Conservation (phyloP, 2,329 filamentous ascomycete genomes). For the Pyrenophora teres region DNA sequence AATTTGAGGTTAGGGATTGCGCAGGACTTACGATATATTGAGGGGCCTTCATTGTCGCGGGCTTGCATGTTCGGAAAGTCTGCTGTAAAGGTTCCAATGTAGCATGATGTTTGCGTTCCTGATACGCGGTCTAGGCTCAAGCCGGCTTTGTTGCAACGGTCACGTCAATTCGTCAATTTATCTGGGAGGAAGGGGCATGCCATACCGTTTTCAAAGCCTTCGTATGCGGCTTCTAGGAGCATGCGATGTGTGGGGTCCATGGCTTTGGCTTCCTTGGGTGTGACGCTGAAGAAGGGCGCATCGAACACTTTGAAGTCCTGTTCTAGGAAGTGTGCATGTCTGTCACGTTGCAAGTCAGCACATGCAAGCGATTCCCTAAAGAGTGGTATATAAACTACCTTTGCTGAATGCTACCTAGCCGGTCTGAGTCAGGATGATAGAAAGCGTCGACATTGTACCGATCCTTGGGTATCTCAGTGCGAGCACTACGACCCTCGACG, state of each 20-base stretch:
- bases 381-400: neutral
- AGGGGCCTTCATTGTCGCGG: conserved; percentile 7
- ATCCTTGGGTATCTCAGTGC: conserved; percentile 32
- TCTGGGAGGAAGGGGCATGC: too few relatives aligned
- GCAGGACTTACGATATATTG: conserved; percentile 3
- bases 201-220: conserved; percentile 45
- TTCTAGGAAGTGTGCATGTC: conserved; percentile 17
- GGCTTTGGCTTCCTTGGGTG: conserved; percentile 21
- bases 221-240: conserved; percentile 35
- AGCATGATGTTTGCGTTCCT: conserved; percentile 27
- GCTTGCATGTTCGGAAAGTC: conserved; percentile 18
- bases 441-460: conserved; percentile 24
- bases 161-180: neutral
- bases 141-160: conserved; percentile 47
- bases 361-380: accelerated
- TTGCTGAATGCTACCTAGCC: conserved; percentile 16
- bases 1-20: too few relatives aligned
- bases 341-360: neutral
- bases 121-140: conserved; percentile 10
- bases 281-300: conserved; percentile 35
- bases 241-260: conserved; percentile 37
- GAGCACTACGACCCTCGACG: conserved; percentile 36
- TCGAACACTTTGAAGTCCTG: conserved; percentile 44
- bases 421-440: conserved; percentile 14
- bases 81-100: conserved; percentile 18